Percentiles rank a stretch among this genome's conserved stretches.
These are phyloP conservation scores for Pyrus betulifolia DNA, from an alignment of 306 rosid genomes.

Conservation along the genomic window DNA sequence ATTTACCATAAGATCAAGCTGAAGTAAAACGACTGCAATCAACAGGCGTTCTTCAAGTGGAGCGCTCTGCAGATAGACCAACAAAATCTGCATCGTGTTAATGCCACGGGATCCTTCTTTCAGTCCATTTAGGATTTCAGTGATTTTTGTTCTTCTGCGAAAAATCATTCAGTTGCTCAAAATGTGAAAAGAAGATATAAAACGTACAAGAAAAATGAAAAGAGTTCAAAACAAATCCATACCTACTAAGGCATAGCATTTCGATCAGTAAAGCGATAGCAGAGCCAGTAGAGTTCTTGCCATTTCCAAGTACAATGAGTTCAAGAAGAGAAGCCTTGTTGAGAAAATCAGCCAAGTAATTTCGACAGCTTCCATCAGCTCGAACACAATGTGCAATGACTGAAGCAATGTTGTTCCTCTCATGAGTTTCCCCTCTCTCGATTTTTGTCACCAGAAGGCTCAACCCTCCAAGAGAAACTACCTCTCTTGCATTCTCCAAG, in stretches of 20 bases:
- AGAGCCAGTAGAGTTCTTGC: constrained; percentile 25
- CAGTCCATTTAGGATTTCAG: constrained; percentile 41
- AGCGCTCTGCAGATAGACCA: constrained; percentile 50
- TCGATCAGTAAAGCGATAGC: constrained; percentile 49
- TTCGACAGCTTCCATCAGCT: constrained; percentile 74
- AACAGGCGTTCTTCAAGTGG: constrained; percentile 49
- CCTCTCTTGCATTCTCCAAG: constrained; percentile 70
- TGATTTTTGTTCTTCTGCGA: constrained; percentile 54
- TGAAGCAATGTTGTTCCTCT: constrained; percentile 39
- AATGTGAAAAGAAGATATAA: neutral
- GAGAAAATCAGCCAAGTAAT: constrained; percentile 51
- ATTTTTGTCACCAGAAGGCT: constrained; percentile 44
- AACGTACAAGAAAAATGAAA: neutral
- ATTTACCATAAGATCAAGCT: constrained; percentile 82
- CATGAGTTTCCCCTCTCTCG: constrained; percentile 50
- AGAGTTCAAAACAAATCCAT: neutral
- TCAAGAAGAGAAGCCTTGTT: constrained; percentile 49
- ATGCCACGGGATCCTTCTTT: constrained; percentile 68
- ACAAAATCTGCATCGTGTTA: constrained; percentile 56
- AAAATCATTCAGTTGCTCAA: constrained; percentile 12
- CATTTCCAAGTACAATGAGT: constrained; percentile 49
- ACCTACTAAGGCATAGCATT: constrained; percentile 66
- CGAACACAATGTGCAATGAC: constrained; percentile 50
- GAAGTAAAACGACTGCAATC: constrained; percentile 53
- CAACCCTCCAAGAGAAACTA: constrained; percentile 71